Evolutionary conservation across 2,329 filamentous ascomycete species (phyloP).

Genomic region (Cladosporium oxysporum): DNA sequence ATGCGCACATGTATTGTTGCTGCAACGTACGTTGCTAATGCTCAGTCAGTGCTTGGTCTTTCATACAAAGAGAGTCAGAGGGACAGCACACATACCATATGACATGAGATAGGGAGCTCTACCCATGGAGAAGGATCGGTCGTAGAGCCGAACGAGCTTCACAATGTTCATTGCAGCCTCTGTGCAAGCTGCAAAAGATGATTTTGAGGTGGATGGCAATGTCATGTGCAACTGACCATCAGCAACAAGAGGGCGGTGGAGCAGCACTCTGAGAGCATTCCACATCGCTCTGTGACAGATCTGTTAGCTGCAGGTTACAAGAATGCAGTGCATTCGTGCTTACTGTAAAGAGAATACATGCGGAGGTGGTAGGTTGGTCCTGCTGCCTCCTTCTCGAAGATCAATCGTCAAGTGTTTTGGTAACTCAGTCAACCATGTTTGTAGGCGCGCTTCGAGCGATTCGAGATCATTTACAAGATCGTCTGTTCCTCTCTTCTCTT

Average conservation of each 20-base stretch:
- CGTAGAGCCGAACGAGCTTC: conserved; percentile 47
- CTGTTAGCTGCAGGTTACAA: conserved; percentile 9
- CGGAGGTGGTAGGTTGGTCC: conserved; percentile 8
- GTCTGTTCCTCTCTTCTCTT: conserved; percentile 13
- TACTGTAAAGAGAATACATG: conserved; percentile 19
- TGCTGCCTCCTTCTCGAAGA: not conserved
- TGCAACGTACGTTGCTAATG: conserved; percentile 51
- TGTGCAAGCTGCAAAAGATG: conserved; percentile 49
- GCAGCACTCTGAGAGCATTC: conserved; percentile 54
- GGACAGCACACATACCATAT: conserved; percentile 41
- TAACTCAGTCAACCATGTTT: conserved; percentile 2
- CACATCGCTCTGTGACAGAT: conserved; percentile 45
- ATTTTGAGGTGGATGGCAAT: conserved; percentile 43
- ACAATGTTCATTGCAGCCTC: conserved; percentile 51
- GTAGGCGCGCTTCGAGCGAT: conserved; percentile 4
- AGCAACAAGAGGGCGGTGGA: conserved; percentile 56
- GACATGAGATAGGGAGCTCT: conserved; percentile 56
- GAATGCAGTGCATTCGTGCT: not conserved
- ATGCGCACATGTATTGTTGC: conserved; percentile 56
- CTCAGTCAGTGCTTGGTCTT: not conserved
- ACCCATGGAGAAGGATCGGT: conserved; percentile 48
- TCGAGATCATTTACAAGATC: conserved; percentile 4
- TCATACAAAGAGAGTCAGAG: not conserved
- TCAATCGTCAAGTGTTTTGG: conserved; percentile 15
- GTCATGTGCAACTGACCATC: conserved; percentile 51